Evolutionary conservation across 345 rosid species (phyloP).

Genomic region (Brassica rapa): DNA sequence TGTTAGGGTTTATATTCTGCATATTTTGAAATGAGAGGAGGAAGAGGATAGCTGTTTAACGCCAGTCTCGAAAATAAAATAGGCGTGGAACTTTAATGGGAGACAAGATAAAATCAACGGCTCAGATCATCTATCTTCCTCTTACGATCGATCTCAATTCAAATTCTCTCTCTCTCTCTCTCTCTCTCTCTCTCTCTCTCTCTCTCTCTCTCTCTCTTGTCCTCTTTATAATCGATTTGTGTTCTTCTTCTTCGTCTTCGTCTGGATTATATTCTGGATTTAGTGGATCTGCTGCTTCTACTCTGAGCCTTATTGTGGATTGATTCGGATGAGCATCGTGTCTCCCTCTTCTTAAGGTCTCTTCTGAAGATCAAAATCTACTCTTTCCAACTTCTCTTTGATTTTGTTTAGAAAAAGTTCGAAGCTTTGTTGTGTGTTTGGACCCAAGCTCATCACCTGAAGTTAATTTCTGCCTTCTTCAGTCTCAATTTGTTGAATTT

Average conservation of each 20-base stretch:
- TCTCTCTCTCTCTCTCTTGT: neutral
- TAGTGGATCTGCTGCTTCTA: constrained; percentile 35
- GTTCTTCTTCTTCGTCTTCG: constrained; percentile 30
- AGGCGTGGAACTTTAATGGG: constrained; percentile 21
- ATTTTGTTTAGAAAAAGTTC: neutral
- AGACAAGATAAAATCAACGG: constrained; percentile 42
- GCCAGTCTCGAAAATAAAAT: neutral
- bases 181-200: neutral
- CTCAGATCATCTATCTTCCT: constrained; percentile 24
- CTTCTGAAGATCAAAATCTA: neutral
- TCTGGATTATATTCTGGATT: constrained; percentile 17
- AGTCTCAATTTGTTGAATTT: too few relatives aligned
- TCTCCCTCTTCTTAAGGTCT: constrained; percentile 14
- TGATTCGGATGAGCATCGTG: constrained; percentile 1
- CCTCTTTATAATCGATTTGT: constrained; percentile 22
- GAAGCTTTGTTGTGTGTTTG: neutral
- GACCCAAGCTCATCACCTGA: neutral
- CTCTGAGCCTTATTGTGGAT: constrained; percentile 16
- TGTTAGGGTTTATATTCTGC: too few relatives aligned
- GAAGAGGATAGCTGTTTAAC: too few relatives aligned
- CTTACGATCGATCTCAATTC: constrained; percentile 31
- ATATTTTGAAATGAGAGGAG: too few relatives aligned
- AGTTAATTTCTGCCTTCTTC: neutral
- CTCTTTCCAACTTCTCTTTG: neutral
- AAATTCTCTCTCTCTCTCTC: constrained; percentile 52